Percentiles rank a stretch among this genome's conserved stretches.
phyloP scores from a whole-genome alignment of 176 grass and related monocot genomes.

The Cenchrus americanus region DNA sequence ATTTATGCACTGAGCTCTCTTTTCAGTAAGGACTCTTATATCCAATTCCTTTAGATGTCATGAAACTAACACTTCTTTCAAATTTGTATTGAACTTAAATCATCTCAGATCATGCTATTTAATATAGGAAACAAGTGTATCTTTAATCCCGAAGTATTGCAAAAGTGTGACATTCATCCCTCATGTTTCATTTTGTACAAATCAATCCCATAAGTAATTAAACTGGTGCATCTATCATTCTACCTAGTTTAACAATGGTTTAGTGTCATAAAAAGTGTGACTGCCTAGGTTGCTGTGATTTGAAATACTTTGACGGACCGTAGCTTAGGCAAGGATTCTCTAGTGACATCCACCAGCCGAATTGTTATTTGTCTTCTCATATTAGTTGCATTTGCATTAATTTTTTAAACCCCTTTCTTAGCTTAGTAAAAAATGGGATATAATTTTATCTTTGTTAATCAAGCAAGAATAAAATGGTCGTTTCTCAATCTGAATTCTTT shows the following conservation, averaged over 20 bases:
- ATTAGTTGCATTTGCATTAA: neutral
- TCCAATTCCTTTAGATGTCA: neutral
- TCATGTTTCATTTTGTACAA: neutral
- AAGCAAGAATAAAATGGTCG: neutral
- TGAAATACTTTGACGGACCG: too few species aligned
- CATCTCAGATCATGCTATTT: neutral
- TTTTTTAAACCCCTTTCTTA: neutral
- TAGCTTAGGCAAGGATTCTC: neutral
- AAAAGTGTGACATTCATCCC: too few species aligned
- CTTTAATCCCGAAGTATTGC: too few species aligned
- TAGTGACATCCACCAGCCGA: neutral
- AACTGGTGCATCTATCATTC: neutral
- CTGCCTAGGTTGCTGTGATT: too few species aligned
- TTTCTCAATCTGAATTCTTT: neutral
- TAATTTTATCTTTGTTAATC: neutral
- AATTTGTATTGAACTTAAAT: neutral
- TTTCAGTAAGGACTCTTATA: neutral
- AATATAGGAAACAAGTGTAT: neutral
- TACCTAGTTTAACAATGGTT: too few species aligned
- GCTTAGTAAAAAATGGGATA: neutral
- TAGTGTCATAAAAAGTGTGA: too few species aligned
- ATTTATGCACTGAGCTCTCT: neutral
- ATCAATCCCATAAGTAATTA: too few species aligned
- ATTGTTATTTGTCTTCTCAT: neutral
- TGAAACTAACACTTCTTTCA: neutral